These are phyloP conservation scores for Phaeosphaeria sp. DNA, from an alignment of 2,329 filamentous ascomycete species.

Conservation along the genomic window DNA sequence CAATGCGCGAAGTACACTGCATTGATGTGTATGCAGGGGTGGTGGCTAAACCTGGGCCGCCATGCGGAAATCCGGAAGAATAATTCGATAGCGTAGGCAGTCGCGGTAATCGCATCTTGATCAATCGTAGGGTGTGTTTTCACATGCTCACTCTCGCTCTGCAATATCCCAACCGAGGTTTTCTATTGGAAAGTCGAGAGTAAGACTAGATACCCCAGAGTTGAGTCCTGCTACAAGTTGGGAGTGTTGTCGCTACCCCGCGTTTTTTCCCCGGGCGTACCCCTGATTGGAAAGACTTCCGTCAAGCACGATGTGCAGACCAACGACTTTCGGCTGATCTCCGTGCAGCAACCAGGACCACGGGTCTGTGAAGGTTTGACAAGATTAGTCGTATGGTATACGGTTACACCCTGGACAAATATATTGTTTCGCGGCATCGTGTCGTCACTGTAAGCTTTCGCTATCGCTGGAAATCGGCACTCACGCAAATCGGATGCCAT, in stretches of 20 bases:
- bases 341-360: constrained; percentile 5
- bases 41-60: not conserved
- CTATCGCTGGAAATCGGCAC: not conserved
- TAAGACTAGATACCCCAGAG: not conserved
- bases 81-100: not conserved
- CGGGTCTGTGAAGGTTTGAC: constrained; percentile 1
- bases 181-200: not conserved
- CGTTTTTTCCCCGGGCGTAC: not conserved
- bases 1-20: not conserved
- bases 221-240: not conserved
- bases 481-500: constrained; percentile 1
- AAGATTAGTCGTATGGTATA: not conserved
- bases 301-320: not conserved
- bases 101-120: not conserved
- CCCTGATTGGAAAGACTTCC: not conserved
- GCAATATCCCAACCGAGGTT: not conserved
- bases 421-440: constrained; percentile 2
- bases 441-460: not conserved
- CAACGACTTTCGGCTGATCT: constrained; percentile 15
- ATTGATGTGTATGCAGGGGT: not conserved
- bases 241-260: not conserved
- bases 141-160: not conserved
- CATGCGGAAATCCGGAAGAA: not conserved
- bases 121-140: not conserved
- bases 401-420: not conserved